Evolutionary conservation across 2,329 filamentous ascomycete species (phyloP), one percentile per base, ranked within the genome.

Genomic region (Arthrinium phaeospermum): DNA sequence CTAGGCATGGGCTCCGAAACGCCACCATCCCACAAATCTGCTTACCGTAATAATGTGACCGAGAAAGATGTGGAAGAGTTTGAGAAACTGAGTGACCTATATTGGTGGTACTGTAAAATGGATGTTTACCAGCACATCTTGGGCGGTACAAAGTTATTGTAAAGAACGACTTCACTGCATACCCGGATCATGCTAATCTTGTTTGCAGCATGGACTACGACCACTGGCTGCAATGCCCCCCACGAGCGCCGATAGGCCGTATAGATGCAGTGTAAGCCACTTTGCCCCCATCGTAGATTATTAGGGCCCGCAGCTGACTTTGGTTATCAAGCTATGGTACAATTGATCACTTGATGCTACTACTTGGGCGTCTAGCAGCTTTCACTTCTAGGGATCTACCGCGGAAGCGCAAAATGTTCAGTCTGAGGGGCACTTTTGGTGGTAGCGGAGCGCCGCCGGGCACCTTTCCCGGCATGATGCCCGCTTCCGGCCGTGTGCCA

Each of bases 31-130:
- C 12, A 6, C 34, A 41, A 37, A 41, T n/a, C 34, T 41, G 19
- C 57, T 24, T 68, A 68, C 24, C 19, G 24, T 6, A 34, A 76
- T 16, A 78, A 79, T 27, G 77, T 79, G 61, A 88, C 88, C 1
- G 84, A 88, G 47, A 86, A 84, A 74, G 95, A 98, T 73, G 87
- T 97, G 68, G 91, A 94, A 74, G 91, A 89, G 53, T 97, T 93
- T 78, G 93, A 96, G 78, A 92, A 93, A 22, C 86, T 96, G 51
- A 91, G 93, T 75, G 96, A 98, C 82, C 83, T 98, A 6, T 97
- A 93, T 79, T 99, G 96, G 95, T 98, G 95, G 93, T 98, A 95
- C 80, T 92, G 90, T 77, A 97, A 98, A 82, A 96, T 98, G 86
- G 96, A 98, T 80, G 91, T 93, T 12, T 97, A 96, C 77, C 96